phyloP scores from a whole-genome alignment of 495 filamentous ascomycete species.

The Penicillium parvum region DNA sequence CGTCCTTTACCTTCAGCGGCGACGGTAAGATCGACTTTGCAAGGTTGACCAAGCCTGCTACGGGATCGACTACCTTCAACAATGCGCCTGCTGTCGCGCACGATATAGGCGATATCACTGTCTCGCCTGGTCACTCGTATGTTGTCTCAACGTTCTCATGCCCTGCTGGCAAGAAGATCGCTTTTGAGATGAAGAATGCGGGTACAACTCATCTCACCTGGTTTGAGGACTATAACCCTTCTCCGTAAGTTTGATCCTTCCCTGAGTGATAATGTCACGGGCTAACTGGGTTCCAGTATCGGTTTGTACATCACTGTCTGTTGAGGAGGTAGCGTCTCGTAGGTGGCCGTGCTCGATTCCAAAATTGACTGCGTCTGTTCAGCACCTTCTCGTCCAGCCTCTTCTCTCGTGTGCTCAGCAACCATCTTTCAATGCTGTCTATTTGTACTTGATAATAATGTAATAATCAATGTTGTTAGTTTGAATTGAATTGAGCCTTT shows the following conservation, averaged over 20 bases:
- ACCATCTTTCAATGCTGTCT: too few species aligned
- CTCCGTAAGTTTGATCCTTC: constrained; percentile 40
- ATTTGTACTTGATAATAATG: too few species aligned
- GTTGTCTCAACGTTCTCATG: constrained; percentile 53
- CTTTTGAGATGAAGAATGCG: constrained; percentile 49
- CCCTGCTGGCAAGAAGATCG: constrained; percentile 47
- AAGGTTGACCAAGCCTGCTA: constrained; percentile 38
- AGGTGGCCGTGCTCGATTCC: too few species aligned
- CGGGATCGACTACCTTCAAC: constrained; percentile 44
- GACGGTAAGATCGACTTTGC: constrained; percentile 52
- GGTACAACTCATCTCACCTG: constrained; percentile 55
- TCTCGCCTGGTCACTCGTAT: constrained; percentile 55
- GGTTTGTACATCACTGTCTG: constrained; percentile 60
- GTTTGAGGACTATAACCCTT: constrained; percentile 59
- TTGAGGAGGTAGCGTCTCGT: constrained; percentile 29
- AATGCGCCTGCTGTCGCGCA: constrained; percentile 42
- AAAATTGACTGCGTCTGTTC: too few species aligned
- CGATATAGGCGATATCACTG: constrained; percentile 42
- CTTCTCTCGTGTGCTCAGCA: too few species aligned
- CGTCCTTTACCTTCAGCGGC: constrained; percentile 53
- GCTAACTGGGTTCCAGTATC: constrained; percentile 38
- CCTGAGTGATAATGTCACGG: neutral
- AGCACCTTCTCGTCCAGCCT: too few species aligned
- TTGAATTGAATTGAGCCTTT: too few species aligned
- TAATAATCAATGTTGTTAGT: too few species aligned